These are phyloP conservation scores for Limnanthes douglasii DNA, from an alignment of 345 rosid genomes.

Conservation along the genomic window DNA sequence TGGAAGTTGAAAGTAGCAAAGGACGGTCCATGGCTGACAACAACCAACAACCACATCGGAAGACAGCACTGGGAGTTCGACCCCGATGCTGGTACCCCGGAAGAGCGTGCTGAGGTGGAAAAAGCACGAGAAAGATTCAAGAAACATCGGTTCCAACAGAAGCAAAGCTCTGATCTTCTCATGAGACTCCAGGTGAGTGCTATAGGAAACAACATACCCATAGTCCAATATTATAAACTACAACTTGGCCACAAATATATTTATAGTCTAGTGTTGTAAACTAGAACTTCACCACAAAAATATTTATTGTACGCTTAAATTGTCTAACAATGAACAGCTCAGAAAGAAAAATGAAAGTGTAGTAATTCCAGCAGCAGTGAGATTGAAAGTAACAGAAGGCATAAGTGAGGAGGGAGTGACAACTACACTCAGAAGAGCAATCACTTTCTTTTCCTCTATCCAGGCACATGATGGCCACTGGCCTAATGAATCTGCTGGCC, in stretches of 20 bases:
- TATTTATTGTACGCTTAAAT: not conserved
- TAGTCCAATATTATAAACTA: not conserved
- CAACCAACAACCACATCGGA: constrained; percentile 26
- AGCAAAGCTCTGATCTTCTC: constrained; percentile 25
- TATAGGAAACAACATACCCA: too few species aligned
- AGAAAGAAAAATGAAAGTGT: constrained; percentile 2
- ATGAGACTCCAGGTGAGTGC: constrained; percentile 32
- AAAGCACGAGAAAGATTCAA: constrained; percentile 26
- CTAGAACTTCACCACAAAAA: not conserved
- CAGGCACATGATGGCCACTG: constrained; percentile 63
- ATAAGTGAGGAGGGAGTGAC: constrained; percentile 22
- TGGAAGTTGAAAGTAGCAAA: constrained; percentile 38
- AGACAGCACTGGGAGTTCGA: constrained; percentile 37
- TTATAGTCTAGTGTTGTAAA: not conserved
- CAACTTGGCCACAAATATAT: not conserved
- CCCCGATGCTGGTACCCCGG: constrained; percentile 22
- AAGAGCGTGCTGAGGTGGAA: constrained; percentile 26
- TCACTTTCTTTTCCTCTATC: constrained; percentile 33
- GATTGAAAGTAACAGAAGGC: constrained; percentile 14
- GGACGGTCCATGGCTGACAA: constrained; percentile 20
- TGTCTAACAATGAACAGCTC: not conserved
- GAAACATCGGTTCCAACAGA: constrained; percentile 15
- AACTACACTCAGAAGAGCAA: constrained; percentile 27
- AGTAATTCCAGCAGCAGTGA: constrained; percentile 20
- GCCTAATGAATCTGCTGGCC: constrained; percentile 53